A percentile compares a stretch with the other conserved stretches of the same genome.
phyloP scores from a whole-genome alignment of 2,329 filamentous ascomycete species.

The Colletotrichum sp. region DNA sequence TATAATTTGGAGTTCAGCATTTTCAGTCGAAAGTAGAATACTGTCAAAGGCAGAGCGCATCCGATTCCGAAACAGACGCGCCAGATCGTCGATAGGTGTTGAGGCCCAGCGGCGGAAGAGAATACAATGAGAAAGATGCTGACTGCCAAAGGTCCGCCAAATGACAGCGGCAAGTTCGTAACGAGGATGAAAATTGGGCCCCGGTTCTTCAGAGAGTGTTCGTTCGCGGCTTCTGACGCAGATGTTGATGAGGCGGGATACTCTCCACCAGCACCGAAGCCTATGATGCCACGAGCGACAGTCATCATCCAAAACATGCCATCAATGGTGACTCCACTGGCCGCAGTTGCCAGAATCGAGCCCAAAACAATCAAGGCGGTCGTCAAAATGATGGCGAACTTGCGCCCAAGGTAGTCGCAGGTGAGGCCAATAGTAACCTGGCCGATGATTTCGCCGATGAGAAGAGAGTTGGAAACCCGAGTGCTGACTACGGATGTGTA shows the following conservation, averaged over 20 bases:
- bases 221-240: conserved; percentile 53
- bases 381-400: conserved; percentile 50
- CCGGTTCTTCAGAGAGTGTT: conserved; percentile 41
- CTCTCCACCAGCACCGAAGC: conserved; percentile 51
- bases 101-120: conserved; percentile 33
- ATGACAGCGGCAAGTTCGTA: conserved; percentile 39
- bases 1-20: conserved; percentile 58
- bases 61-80: conserved; percentile 54
- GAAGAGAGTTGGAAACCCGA: conserved; percentile 43
- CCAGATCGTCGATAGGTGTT: conserved; percentile 47
- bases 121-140: conserved; percentile 52
- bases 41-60: conserved; percentile 52
- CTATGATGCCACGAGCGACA: conserved; percentile 51
- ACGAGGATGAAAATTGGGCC: conserved; percentile 51
- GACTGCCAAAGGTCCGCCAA: conserved; percentile 42
- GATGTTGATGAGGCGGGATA: conserved; percentile 52
- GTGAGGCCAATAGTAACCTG: conserved; percentile 45
- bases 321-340: conserved; percentile 46
- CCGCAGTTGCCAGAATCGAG: conserved; percentile 50
- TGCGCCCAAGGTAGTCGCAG: conserved; percentile 54
- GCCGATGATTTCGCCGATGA: conserved; percentile 48
- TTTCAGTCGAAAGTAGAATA: conserved; percentile 61
- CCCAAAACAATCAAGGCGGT: conserved; percentile 52
- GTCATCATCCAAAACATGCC: conserved; percentile 61
- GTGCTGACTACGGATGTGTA: conserved; percentile 43